Evolutionary conservation across 164 flowering plant species (phyloP), one percentile per base, ranked within the genome.

Genomic region (Litsea cubeba): DNA sequence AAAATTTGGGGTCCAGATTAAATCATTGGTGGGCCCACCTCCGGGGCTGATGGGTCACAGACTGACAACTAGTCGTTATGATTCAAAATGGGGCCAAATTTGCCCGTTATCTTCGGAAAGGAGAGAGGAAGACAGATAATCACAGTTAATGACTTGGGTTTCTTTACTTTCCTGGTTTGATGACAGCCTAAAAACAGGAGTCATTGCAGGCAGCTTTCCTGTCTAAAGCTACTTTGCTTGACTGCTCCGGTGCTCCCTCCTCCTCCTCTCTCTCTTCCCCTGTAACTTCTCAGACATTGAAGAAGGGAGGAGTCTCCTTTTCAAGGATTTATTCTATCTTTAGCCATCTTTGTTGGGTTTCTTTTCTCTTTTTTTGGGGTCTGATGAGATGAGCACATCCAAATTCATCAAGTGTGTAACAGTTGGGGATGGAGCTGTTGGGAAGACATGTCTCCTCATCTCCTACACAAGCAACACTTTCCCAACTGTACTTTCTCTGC

Each of bases 381-480:
- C 66, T 62, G 69, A 71, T 74, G 65, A 71, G 30, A 83, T 83
- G 86, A 83, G 81, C 76, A 76, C 84, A 50, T 78, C 86, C 30
- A 87, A 79, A 82, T 89, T 89, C 80, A 87, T 89, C 76, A 89
- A 89, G 71, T 89, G 93, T 75, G 93, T 89, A n/a, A 87, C 93
- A 3, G 89, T 89, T 71, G 90, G 90, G 28, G 93, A 87, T 84
- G 93, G 93, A 72, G 93, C 93, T 72, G 93, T 89, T 75, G 93
- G 92, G 62, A 89, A 89, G 81, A 89, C 92, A 10, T 87, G 90
- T 63, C 88, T 89, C 72, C 90, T 89, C 71, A 89, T 89, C 68
- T 89, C 92, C 69, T 89, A 89, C 87, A 88, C 92, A 22, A 85
- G 88, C 88, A 88, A 88, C 84, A 86, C 90, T 66, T 88, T 88